Conservation (phyloP, 805 yeast species). For the Hanseniaspora singularis region DNA sequence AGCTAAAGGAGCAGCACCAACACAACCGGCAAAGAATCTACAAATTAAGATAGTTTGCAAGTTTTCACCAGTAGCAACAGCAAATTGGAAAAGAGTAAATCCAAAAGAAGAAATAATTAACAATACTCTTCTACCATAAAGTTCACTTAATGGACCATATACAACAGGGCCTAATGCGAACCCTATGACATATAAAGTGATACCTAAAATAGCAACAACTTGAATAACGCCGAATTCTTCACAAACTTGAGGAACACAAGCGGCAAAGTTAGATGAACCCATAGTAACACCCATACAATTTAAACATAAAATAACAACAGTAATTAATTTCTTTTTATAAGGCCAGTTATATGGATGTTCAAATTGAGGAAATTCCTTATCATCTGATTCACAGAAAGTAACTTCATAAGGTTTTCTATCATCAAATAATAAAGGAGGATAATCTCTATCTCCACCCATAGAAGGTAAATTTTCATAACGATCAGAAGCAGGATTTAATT, state of each 20-base stretch:
- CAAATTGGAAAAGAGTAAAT: slow-evolving; percentile 51
- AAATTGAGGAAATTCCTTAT: slow-evolving; percentile 56
- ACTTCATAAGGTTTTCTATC: slow-evolving; percentile 49
- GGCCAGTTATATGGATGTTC: slow-evolving; percentile 72
- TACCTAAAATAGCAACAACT: slow-evolving; percentile 62
- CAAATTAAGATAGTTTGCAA: slow-evolving; percentile 64
- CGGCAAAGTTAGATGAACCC: slow-evolving; percentile 76
- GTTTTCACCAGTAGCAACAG: slow-evolving; percentile 66
- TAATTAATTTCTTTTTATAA: slow-evolving; percentile 32
- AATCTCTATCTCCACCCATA: slow-evolving; percentile 59
- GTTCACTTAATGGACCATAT: slow-evolving; percentile 83
- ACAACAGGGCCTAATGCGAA: slow-evolving; percentile 86
- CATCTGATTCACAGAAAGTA: slow-evolving; percentile 41
- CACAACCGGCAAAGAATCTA: slow-evolving; percentile 67
- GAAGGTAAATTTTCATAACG: slow-evolving; percentile 34
- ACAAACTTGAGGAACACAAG: slow-evolving; percentile 41
- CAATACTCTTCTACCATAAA: slow-evolving; percentile 58
- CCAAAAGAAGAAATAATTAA: slow-evolving; percentile 46
- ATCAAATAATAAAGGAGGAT: slow-evolving; percentile 47
- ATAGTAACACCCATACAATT: slow-evolving; percentile 46
- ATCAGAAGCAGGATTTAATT: slow-evolving; percentile 21
- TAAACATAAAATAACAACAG: slow-evolving; percentile 38
- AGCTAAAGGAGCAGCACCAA: slow-evolving; percentile 77
- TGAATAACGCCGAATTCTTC: slow-evolving; percentile 45
- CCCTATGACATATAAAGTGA: slow-evolving; percentile 78